Percentiles rank a stretch among this genome's conserved stretches.
phyloP scores from a whole-genome alignment of 139 green algal genomes.

The Dunaliella primolecta region DNA sequence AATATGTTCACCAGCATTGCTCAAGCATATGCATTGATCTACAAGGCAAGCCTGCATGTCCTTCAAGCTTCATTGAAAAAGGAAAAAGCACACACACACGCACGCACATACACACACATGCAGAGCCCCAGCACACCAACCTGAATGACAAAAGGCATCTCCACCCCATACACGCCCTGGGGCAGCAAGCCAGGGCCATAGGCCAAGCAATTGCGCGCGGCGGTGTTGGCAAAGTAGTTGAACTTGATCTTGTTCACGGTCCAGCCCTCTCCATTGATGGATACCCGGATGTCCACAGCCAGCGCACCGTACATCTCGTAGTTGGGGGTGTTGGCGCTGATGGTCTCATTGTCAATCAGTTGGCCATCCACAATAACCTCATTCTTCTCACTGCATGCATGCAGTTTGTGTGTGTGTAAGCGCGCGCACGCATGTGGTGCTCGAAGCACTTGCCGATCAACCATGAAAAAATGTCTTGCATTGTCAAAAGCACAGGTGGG shows the following conservation, averaged over 20 bases:
- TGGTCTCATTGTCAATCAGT: conserved; percentile 62
- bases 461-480: no score
- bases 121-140: no score
- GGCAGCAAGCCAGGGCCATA: conserved; percentile 76
- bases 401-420: no score
- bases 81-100: no score
- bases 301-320: conserved; percentile 78
- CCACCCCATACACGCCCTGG: conserved; percentile 57
- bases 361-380: conserved; percentile 63
- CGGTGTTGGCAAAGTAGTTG: conserved; percentile 86
- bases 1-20: no score
- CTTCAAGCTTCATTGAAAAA: no score
- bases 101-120: no score
- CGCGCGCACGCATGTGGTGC: no score
- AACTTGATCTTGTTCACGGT: conserved; percentile 85
- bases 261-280: conserved; percentile 76
- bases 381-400: conserved; percentile 59
- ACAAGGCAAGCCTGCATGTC: no score
- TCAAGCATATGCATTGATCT: no score
- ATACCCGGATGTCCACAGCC: conserved; percentile 59
- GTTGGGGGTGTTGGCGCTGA: conserved; percentile 73
- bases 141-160: conserved; percentile 81
- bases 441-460: background rate
- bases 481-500: no score
- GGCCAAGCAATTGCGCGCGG: conserved; percentile 71